These are phyloP conservation scores for Linderniella brevidens DNA, from an alignment of 257 asterid species.

Conservation along the genomic window DNA sequence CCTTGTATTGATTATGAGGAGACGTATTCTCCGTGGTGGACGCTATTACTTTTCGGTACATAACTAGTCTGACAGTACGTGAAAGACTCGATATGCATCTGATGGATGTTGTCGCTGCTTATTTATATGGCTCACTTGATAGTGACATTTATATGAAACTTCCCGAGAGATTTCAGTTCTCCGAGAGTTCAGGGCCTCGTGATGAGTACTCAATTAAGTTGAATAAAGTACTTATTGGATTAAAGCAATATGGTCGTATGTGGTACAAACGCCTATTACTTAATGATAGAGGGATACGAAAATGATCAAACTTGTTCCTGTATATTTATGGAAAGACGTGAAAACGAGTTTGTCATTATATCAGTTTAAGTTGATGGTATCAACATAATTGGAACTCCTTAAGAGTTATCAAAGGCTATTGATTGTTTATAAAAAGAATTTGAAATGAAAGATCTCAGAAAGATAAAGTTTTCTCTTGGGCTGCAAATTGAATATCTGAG, in stretches of 20 bases:
- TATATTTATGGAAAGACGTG: not conserved
- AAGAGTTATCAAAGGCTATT: not conserved
- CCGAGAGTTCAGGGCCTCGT: no score
- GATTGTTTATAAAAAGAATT: not conserved
- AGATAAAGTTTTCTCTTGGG: not conserved
- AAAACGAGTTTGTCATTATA: no score
- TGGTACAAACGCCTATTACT: not conserved
- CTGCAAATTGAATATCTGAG: not conserved
- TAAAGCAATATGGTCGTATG: not conserved
- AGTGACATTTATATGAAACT: not conserved
- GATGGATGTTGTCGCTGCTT: no score
- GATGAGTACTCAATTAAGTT: not conserved
- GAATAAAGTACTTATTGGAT: not conserved
- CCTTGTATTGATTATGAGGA: no score
- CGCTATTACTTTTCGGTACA: no score
- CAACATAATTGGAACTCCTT: no score
- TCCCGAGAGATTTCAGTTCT: no score
- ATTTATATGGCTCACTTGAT: not conserved
- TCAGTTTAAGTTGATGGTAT: no score
- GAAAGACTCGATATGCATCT: no score
- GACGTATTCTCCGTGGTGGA: no score
- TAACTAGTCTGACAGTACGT: no score
- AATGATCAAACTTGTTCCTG: not conserved
- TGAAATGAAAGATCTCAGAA: not conserved
- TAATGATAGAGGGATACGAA: no score